Percentiles rank a stretch among this genome's conserved stretches.
Evolutionary conservation across 2,329 filamentous ascomycete genomes (phyloP).

Genomic region (Plectosphaerella plurivora): DNA sequence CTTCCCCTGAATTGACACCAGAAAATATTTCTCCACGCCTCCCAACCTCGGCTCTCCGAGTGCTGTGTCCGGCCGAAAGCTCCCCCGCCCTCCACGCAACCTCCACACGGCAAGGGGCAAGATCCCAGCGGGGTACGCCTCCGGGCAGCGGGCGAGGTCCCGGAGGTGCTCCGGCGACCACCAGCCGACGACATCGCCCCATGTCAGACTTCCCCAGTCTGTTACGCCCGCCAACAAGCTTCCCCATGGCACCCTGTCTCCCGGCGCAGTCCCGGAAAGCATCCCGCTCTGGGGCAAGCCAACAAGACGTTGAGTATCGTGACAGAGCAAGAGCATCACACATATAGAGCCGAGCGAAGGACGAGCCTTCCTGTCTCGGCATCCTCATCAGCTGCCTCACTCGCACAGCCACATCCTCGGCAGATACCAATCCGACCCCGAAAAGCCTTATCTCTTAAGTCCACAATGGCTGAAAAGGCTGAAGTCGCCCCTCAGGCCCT

Average conservation of each 20-base stretch:
- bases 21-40: too few relatives aligned
- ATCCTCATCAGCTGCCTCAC: not conserved
- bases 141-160: not conserved
- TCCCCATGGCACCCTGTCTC: not conserved
- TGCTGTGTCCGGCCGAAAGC: not conserved
- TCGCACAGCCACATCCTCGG: not conserved
- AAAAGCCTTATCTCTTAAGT: not conserved
- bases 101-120: not conserved
- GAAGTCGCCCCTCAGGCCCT: not conserved
- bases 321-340: not conserved
- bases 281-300: not conserved
- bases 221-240: not conserved
- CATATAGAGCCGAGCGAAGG: not conserved
- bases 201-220: not conserved
- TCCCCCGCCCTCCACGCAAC: slow-evolving; percentile 1
- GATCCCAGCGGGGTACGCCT: not conserved
- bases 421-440: not conserved
- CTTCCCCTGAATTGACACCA: too few relatives aligned
- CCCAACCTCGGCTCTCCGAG: too few relatives aligned
- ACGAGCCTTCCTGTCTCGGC: not conserved
- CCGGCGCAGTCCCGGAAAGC: not conserved
- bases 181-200: not conserved
- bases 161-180: not conserved
- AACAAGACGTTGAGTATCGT: not conserved
- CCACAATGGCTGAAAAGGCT: not conserved